Base-by-base conservation (phyloP, 2,329 filamentous ascomycete genomes). In the Botrytis byssoidea region DNA sequence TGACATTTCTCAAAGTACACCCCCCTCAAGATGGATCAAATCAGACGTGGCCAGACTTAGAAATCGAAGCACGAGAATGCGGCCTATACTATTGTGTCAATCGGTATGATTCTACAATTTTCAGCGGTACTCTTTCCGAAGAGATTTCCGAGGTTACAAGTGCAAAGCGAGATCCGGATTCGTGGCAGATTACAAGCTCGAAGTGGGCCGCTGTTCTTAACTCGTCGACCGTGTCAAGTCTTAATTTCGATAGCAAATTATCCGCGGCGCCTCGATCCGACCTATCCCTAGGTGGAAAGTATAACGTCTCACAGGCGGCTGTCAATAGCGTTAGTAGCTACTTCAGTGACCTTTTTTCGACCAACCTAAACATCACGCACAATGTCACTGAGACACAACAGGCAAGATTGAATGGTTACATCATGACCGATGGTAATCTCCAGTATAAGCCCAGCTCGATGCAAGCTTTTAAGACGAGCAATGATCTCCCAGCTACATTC, bases 331-430 rank as follows among this genome's bases (percentile, higher is more conserved):
- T 68, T 40, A 40, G 35, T 57, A 68, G 65, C 18, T 68, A 68
- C 48, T 37, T 68, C 25, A 40, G 46, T 16, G 46, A 68, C 7
- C 29, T 68, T 18, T 68, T 68, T 22, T 55, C 65, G 51, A 68
- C 35, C 16, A 42, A 18, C 46, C n/a, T 68, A 1, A 68, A 68
- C 16, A 68, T 55, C 20, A 68, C 46, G 14, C 65, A 68, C 22
- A 55, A 68, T 55, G 46, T 68, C 7, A 68, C 65, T 12, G 65
- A 18, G 51, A 68, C 65, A 20, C 65, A 68, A 29, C 65, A 68
- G 35, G 65, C 65, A 29, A 68, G 65, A 29, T 55, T 68, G n/a
- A 68, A 68, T 57, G 65, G 65, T 18, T 68, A 68, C 46, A 68
- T 68, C 9, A 68, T 68, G 65, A 42, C 65, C 25, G 35, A 55